phyloP scores from a whole-genome alignment of 768 basidiomycete species.

The Asterophora parasitica region DNA sequence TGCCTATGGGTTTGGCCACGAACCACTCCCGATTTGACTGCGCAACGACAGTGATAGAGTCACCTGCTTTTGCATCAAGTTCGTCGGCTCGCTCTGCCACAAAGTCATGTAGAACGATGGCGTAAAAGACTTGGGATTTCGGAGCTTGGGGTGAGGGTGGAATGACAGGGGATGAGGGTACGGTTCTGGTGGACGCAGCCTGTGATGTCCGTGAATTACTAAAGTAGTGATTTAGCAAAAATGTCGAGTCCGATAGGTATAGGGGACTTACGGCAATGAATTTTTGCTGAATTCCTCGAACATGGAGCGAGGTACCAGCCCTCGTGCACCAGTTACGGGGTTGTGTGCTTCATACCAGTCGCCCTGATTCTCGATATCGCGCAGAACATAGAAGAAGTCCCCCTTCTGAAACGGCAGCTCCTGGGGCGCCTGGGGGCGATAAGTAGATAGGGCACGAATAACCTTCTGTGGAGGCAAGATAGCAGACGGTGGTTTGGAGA shows the following conservation, averaged over 20 bases:
- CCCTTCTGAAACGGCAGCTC: slow-evolving; percentile 90
- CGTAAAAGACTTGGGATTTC: slow-evolving; percentile 76
- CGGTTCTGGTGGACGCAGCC: slow-evolving; percentile 21
- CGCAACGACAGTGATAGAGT: slow-evolving; percentile 93
- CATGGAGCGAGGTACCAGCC: slow-evolving; percentile 79
- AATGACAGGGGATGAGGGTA: slow-evolving; percentile 21
- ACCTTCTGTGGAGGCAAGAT: slow-evolving; percentile 91
- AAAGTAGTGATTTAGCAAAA: slow-evolving; percentile 1
- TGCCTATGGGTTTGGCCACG: slow-evolving; percentile 96
- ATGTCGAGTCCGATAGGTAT: neutral
- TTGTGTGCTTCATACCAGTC: slow-evolving; percentile 94
- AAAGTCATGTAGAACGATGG: slow-evolving; percentile 94
- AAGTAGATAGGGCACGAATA: slow-evolving; percentile 73
- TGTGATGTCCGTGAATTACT: slow-evolving; percentile 41
- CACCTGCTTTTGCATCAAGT: slow-evolving; percentile 90
- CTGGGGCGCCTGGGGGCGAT: slow-evolving; percentile 69
- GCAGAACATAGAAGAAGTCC: slow-evolving; percentile 95
- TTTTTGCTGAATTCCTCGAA: slow-evolving; percentile 91
- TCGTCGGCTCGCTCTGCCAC: slow-evolving; percentile 94
- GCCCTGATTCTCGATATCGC: slow-evolving; percentile 53
- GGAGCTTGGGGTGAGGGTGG: slow-evolving; percentile 26
- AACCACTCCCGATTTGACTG: slow-evolving; percentile 99
- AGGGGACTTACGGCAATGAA: slow-evolving; percentile 48
- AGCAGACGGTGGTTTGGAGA: slow-evolving; percentile 66
- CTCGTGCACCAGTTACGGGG: slow-evolving; percentile 85